Conservation (phyloP, 768 basidiomycete genomes). For the Dendrothele bispora region DNA sequence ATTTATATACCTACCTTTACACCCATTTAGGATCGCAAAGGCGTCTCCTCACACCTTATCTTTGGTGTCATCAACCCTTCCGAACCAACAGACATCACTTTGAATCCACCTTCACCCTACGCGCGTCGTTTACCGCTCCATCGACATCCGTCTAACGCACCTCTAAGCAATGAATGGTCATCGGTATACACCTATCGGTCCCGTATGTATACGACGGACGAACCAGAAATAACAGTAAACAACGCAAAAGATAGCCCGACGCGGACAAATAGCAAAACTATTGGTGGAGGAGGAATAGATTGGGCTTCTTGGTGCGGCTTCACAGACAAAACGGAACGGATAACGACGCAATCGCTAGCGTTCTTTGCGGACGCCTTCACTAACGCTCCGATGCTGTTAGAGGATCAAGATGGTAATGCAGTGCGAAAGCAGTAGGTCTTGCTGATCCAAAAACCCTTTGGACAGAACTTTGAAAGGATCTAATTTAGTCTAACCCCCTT, state of each 20-base stretch:
- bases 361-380: conserved; percentile 58
- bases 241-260: conserved; percentile 37
- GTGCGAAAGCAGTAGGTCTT: conserved; percentile 4
- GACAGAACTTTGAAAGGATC: neutral
- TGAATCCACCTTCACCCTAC: conserved; percentile 55
- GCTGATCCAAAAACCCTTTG: neutral
- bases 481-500: neutral
- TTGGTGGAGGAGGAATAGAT: conserved; percentile 55
- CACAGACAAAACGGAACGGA: conserved; percentile 35
- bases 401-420: conserved; percentile 42
- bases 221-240: conserved; percentile 36
- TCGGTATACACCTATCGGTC: conserved; percentile 34
- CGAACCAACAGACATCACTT: conserved; percentile 25
- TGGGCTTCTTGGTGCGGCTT: conserved; percentile 63
- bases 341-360: conserved; percentile 34
- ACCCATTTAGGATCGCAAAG: conserved; percentile 39
- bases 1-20: neutral
- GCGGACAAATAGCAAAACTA: conserved; percentile 35
- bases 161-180: conserved; percentile 17
- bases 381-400: conserved; percentile 47
- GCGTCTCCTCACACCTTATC: conserved; percentile 53
- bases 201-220: conserved; percentile 37
- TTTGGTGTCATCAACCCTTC: conserved; percentile 47
- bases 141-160: conserved; percentile 47
- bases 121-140: conserved; percentile 60